These are phyloP conservation scores for Chlorella sp. DNA, from an alignment of 139 green algal species.

Conservation along the genomic window DNA sequence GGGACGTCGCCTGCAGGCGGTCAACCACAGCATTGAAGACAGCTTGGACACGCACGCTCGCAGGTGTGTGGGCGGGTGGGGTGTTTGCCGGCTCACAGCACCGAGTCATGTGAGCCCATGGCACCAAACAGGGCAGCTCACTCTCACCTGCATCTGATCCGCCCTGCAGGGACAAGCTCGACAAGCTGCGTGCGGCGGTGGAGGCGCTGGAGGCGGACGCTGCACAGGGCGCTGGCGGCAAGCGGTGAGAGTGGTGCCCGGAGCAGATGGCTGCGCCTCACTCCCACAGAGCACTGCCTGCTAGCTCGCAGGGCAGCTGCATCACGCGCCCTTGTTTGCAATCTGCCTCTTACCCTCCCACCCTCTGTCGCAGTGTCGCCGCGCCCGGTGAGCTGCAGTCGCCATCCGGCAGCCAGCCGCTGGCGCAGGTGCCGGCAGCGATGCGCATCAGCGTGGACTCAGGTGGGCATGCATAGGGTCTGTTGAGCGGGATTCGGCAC, in stretches of 20 bases:
- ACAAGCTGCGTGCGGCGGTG: conserved; percentile 37
- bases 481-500: neutral
- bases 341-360: neutral
- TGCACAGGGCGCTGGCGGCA: neutral
- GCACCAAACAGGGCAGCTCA: no score
- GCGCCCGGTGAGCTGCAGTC: conserved; percentile 18
- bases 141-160: neutral
- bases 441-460: conserved; percentile 1
- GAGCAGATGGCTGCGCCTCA: neutral
- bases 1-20: neutral
- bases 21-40: neutral
- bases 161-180: conserved; percentile 21
- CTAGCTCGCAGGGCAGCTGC: no score
- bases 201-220: conserved; percentile 36
- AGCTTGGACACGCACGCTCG: conserved; percentile 2
- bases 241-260: neutral
- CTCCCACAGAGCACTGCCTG: neutral
- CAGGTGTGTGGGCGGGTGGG: neutral
- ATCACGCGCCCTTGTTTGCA: no score
- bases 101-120: no score
- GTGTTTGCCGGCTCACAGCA: neutral
- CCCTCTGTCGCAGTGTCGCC: neutral
- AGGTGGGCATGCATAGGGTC: neutral
- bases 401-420: neutral
- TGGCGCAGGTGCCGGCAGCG: conserved; percentile 1